These are phyloP conservation scores for Scedosporium aurantiacum DNA, from an alignment of 2,329 filamentous ascomycete genomes.

Conservation along the genomic window DNA sequence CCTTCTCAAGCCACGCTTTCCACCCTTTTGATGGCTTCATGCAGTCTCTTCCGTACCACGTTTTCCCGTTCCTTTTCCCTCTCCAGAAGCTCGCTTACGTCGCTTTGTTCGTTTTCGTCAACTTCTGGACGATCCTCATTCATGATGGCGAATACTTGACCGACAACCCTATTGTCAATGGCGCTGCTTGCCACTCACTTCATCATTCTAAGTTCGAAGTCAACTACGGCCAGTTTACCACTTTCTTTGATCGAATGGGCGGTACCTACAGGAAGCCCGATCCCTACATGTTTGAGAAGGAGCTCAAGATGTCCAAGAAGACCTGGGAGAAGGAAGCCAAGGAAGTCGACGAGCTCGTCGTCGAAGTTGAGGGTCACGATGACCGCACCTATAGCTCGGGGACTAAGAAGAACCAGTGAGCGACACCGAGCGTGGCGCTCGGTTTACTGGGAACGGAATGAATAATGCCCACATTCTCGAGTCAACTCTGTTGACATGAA, in stretches of 20 bases:
- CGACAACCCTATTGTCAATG: slow-evolving; percentile 85
- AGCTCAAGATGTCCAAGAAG: slow-evolving; percentile 71
- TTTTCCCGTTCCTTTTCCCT: slow-evolving; percentile 88
- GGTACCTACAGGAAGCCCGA: slow-evolving; percentile 82
- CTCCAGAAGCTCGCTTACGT: slow-evolving; percentile 86
- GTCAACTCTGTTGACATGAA: too few relatives aligned
- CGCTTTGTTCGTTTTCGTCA: slow-evolving; percentile 79
- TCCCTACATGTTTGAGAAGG: slow-evolving; percentile 70
- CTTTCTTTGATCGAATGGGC: slow-evolving; percentile 78
- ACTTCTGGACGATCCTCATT: slow-evolving; percentile 95
- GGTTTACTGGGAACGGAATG: neutral
- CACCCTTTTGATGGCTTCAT: slow-evolving; percentile 86
- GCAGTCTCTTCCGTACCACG: slow-evolving; percentile 82
- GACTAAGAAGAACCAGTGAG: slow-evolving; percentile 35
- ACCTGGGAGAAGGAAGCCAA: slow-evolving; percentile 70
- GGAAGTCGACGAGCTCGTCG: slow-evolving; percentile 66
- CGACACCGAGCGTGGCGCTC: neutral
- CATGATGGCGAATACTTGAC: slow-evolving; percentile 91
- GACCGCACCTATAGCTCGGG: slow-evolving; percentile 35
- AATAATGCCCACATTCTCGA: too few relatives aligned
- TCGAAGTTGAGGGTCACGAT: slow-evolving; percentile 54
- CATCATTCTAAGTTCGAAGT: slow-evolving; percentile 53
- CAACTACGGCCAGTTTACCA: slow-evolving; percentile 94
- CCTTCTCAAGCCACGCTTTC: slow-evolving; percentile 87
- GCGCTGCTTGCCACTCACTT: slow-evolving; percentile 72